Percentiles rank a stretch among this genome's conserved stretches.
phyloP scores from a whole-genome alignment of 805 yeast species.

The Ogataea glucozyma region DNA sequence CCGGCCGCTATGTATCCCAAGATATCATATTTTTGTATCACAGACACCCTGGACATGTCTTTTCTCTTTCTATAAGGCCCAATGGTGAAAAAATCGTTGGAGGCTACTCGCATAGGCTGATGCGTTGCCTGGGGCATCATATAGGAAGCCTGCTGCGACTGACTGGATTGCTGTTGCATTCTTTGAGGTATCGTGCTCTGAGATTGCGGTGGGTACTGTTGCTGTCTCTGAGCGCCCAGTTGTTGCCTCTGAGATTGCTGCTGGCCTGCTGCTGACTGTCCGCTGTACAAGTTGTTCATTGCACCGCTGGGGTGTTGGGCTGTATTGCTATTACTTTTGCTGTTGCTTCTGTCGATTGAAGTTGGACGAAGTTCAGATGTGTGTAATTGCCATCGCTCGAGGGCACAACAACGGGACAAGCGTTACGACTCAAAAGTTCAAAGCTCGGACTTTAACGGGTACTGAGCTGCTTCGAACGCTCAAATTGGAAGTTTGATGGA shows the following conservation, averaged over 20 bases:
- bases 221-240: slow-evolving; percentile 12
- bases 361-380: slow-evolving; percentile 3
- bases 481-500: no score
- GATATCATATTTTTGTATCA: slow-evolving; percentile 81
- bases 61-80: slow-evolving; percentile 62
- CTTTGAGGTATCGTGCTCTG: slow-evolving; percentile 7
- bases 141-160: slow-evolving; percentile 17
- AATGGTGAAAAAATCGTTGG: slow-evolving; percentile 53
- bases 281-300: slow-evolving; percentile 8
- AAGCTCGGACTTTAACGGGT: no score
- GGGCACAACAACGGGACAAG: no score
- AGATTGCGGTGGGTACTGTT: slow-evolving; percentile 27
- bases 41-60: slow-evolving; percentile 68
- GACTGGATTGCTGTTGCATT: slow-evolving; percentile 3
- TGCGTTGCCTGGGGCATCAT: slow-evolving; percentile 14
- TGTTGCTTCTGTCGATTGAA: slow-evolving; percentile 13
- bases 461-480: no score
- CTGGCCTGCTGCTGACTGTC: slow-evolving; percentile 14
- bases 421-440: no score
- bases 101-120: slow-evolving; percentile 54
- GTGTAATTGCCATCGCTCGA: neutral
- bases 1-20: slow-evolving; percentile 98
- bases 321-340: slow-evolving; percentile 15
- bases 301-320: slow-evolving; percentile 3
- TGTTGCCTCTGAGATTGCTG: slow-evolving; percentile 12